phyloP scores from a whole-genome alignment of 2,329 filamentous ascomycete genomes.

The Penicillium sclerotigenum region DNA sequence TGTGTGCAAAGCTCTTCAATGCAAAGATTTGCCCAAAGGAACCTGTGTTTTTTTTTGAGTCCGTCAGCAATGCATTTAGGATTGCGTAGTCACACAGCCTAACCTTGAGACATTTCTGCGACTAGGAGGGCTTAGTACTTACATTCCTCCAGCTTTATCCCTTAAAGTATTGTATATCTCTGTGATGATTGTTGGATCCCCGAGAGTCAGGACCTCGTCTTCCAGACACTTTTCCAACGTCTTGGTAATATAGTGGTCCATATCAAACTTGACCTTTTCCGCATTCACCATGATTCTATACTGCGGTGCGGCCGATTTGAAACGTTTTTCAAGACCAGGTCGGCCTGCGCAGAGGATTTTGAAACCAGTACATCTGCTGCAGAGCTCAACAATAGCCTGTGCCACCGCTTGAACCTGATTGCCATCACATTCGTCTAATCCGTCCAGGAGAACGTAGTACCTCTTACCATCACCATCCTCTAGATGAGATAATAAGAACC shows the following conservation, averaged over 20 bases:
- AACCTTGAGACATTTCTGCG: too few species aligned
- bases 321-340: constrained; percentile 9
- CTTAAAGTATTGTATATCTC: neutral
- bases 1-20: constrained; percentile 19
- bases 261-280: constrained; percentile 10
- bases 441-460: constrained; percentile 6
- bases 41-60: constrained; percentile 5
- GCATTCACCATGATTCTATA: neutral
- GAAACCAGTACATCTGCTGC: neutral
- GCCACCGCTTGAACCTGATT: neutral
- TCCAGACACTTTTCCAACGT: neutral
- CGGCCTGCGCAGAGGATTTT: constrained; percentile 19
- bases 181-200: constrained; percentile 6
- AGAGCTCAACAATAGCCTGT: neutral
- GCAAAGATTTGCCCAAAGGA: constrained; percentile 19
- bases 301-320: neutral
- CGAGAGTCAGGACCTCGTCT: neutral
- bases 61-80: neutral
- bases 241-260: constrained; percentile 1
- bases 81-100: neutral
- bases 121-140: neutral
- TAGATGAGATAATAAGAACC: neutral
- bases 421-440: constrained; percentile 3
- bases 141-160: neutral
- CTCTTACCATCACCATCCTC: neutral